Evolutionary conservation across 495 filamentous ascomycete genomes (phyloP).

Genomic region (Penicillium psychrofluorescens): DNA sequence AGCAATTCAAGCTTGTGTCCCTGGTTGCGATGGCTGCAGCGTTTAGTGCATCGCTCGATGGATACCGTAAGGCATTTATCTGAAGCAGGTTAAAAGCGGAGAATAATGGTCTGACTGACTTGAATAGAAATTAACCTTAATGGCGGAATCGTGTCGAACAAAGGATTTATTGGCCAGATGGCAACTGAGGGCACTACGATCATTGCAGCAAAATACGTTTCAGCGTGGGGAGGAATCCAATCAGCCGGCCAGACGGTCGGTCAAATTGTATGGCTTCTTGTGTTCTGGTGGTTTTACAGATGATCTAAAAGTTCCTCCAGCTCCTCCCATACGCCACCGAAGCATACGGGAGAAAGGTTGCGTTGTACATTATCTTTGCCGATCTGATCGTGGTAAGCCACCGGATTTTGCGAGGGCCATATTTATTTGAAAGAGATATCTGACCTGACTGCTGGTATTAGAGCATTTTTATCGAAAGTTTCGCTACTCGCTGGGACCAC

Average conservation of each 20-base stretch:
- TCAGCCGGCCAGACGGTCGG: constrained; percentile 30
- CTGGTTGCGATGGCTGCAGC: constrained; percentile 26
- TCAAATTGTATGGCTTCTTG: constrained; percentile 16
- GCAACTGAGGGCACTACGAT: constrained; percentile 19
- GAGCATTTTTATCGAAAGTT: constrained; percentile 32
- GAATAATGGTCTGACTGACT: not conserved
- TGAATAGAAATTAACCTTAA: constrained; percentile 33
- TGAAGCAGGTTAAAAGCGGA: no score
- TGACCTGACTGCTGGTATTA: not conserved
- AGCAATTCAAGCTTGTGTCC: constrained; percentile 17
- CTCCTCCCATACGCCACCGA: constrained; percentile 27
- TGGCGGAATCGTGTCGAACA: constrained; percentile 32
- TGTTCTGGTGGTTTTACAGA: not conserved
- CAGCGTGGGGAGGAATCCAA: constrained; percentile 35
- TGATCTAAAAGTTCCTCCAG: constrained; percentile 2
- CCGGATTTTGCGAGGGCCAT: no score
- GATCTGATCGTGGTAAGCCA: constrained; percentile 11
- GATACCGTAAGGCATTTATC: constrained; percentile 24
- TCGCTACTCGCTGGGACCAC: constrained; percentile 28
- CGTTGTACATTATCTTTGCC: constrained; percentile 25
- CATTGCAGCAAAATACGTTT: constrained; percentile 27
- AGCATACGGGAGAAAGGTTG: constrained; percentile 22
- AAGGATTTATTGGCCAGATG: constrained; percentile 32
- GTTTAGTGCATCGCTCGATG: constrained; percentile 33
- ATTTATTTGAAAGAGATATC: no score